Evolutionary conservation across 768 basidiomycete genomes (phyloP).

Genomic region (Leccinum broughii): DNA sequence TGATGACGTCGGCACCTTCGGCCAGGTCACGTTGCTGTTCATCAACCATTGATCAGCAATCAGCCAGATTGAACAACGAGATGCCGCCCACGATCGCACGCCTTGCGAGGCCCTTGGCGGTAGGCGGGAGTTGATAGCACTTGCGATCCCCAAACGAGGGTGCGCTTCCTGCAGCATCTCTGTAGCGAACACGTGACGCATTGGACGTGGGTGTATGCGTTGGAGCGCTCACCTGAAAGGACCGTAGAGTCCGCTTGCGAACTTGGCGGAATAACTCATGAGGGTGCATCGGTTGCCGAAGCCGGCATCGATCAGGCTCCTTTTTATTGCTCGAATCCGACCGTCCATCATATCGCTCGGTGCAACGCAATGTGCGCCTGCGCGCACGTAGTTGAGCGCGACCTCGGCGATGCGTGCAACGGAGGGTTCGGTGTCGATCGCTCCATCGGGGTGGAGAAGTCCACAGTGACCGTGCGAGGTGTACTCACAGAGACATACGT

Average conservation of each 20-base stretch:
- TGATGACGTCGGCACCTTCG: constrained; percentile 97
- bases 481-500: constrained; percentile 99
- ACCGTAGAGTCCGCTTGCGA: constrained; percentile 92
- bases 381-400: constrained; percentile 86
- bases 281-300: constrained; percentile 86
- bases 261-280: constrained; percentile 98
- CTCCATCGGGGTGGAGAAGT: constrained; percentile 67
- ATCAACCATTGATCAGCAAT: constrained; percentile 5
- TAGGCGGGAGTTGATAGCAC: constrained; percentile 95
- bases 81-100: constrained; percentile 80
- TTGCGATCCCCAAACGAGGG: constrained; percentile 95
- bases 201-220: constrained; percentile 2
- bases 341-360: constrained; percentile 99
- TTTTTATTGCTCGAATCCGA: constrained; percentile 86
- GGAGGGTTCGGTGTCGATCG: constrained; percentile 75
- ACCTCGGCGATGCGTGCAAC: constrained; percentile 90
- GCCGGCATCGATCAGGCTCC: constrained; percentile 77
- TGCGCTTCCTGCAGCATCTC: constrained; percentile 96
- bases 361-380: constrained; percentile 97
- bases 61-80: not conserved
- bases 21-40: constrained; percentile 76
- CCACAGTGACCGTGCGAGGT: constrained; percentile 99
- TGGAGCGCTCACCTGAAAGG: constrained; percentile 77
- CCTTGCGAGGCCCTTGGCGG: constrained; percentile 84
- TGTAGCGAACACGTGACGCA: constrained; percentile 29